phyloP scores from a whole-genome alignment of 2,329 filamentous ascomycete genomes.

The Colletotrichum acutatum region DNA sequence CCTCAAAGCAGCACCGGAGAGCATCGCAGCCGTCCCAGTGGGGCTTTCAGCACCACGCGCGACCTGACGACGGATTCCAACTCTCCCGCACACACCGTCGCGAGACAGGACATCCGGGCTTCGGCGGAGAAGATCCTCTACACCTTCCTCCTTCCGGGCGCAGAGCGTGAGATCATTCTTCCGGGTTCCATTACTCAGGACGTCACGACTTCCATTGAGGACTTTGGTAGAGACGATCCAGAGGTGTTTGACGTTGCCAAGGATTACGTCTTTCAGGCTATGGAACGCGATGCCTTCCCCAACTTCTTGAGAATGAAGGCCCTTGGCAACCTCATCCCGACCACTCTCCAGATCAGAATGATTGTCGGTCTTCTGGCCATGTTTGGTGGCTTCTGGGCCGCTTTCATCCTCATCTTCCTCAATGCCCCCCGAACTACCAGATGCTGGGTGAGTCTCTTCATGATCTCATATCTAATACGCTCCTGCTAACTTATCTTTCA shows the following conservation, averaged over 20 bases:
- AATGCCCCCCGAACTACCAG: constrained; percentile 78
- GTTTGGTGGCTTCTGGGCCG: constrained; percentile 94
- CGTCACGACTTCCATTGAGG: constrained; percentile 89
- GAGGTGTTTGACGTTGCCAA: constrained; percentile 98
- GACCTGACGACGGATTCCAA: constrained; percentile 79
- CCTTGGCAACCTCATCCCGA: constrained; percentile 92
- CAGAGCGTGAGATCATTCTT: constrained; percentile 94
- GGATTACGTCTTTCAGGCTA: constrained; percentile 99
- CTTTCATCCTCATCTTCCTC: constrained; percentile 92
- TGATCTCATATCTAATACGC: background rate
- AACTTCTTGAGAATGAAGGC: constrained; percentile 96
- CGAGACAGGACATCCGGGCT: constrained; percentile 88
- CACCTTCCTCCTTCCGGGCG: constrained; percentile 93
- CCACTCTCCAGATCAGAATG: constrained; percentile 86
- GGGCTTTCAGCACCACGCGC: constrained; percentile 69
- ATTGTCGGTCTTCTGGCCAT: constrained; percentile 87
- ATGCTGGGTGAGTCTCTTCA: constrained; percentile 77
- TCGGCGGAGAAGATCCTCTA: constrained; percentile 99
- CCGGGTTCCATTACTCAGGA: constrained; percentile 87
- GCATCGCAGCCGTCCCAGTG: constrained; percentile 59
- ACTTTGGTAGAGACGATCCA: constrained; percentile 91
- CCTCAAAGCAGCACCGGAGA: constrained; percentile 60
- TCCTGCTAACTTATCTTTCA: constrained; percentile 40
- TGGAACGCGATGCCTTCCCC: constrained; percentile 99
- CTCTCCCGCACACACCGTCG: constrained; percentile 85